Evolutionary conservation across 2,329 filamentous ascomycete genomes (phyloP), one percentile per base, ranked within the genome.

Genomic region (Dactylellina drechsleri): DNA sequence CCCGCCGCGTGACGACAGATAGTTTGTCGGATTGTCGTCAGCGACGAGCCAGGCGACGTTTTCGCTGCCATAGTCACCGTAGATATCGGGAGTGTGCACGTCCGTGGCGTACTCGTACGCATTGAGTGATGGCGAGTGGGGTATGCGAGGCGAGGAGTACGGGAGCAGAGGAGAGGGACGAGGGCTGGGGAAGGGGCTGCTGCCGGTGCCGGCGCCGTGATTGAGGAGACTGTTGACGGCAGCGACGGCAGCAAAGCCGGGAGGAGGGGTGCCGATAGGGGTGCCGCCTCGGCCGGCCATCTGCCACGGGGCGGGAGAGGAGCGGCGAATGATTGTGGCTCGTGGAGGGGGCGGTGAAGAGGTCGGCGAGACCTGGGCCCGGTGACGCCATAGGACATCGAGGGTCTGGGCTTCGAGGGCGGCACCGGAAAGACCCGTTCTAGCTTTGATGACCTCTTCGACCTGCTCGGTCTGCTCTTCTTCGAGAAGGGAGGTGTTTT

Each of bases 31-130:
- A 79, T 92, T 91, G 81, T 97, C 93, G 81, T 95, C 95, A 78
- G 87, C 90, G 62, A 97, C 92, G 53, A 98, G 86, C 95, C 94
- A 98, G 82, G 98, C 94, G 61, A 99, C 93, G 79, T 95, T 97
- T 81, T 98, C 94, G 77, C 90, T 92, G 78, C 94, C 93, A 80
- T 93, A 91, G 79, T 98, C 93, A 67, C 93, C 93, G 81, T 96
- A 94, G 74, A 92, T 91, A 80, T 98, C 93, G 52, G 90, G 89
- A 16, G 91, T 89, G 5, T 92, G 91, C 18, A 89, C 87, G 80
- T 97, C 93, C 80, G 89, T 94, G 57, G 88, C 87, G 83, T 97
- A 97, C 36, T 77, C 64, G 83, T 98, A 99, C 64, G 93, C 92
- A 83, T 96, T 97, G 77, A 98, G 83, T 81, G 88, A 96, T 45